Evolutionary conservation across 495 filamentous ascomycete species (phyloP), one percentile per base, ranked within the genome.

Genomic region (Recurvomyces mirabilis): DNA sequence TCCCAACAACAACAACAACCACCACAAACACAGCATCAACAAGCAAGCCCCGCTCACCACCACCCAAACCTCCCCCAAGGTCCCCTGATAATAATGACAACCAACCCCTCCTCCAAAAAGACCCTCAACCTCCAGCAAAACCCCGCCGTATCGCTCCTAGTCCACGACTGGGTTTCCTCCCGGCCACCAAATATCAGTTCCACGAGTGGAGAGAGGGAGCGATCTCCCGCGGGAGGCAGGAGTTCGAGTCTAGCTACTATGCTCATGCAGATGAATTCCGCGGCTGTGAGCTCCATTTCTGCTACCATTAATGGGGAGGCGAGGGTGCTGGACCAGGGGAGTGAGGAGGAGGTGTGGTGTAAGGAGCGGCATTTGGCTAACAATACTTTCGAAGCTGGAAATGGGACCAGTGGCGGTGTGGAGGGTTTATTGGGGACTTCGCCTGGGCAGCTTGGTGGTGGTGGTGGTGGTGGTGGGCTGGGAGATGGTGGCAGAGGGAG

Each of bases 101-200:
- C 84, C 45, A 88, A 93, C 60, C 78, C 84, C 4, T 73, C 81
- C 30, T 88, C 84, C 39, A 84, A 83, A 52, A 95, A 95, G 66
- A 93, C 82, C 42, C 74, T 76, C 60, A 93, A 94, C 58, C 74
- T 98, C 3, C 66, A 82, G 47, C 70, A 73, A 25, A 98, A 98
- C 61, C 91, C 89, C 1, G 83, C 81, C 52, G 87, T 98, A 41
- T 87, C 83, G 1, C 66, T 98, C n/a, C 77, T 96, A 20, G 91
- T 96, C 11, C 91, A 98, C 66, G 91, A 98, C 64, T 98, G 89
- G 91, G 86, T 95, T 13, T 93, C 86, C 2, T 86, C 93, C 65
- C 83, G 91, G 13, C 87, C 89, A 9, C 84, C 86, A 0, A 87
- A 87, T 26, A 74, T 82, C 17, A 15, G 14, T 5, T 72, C 73